Conservation (phyloP, 768 basidiomycete species). For the Sarcodon aspratus region DNA sequence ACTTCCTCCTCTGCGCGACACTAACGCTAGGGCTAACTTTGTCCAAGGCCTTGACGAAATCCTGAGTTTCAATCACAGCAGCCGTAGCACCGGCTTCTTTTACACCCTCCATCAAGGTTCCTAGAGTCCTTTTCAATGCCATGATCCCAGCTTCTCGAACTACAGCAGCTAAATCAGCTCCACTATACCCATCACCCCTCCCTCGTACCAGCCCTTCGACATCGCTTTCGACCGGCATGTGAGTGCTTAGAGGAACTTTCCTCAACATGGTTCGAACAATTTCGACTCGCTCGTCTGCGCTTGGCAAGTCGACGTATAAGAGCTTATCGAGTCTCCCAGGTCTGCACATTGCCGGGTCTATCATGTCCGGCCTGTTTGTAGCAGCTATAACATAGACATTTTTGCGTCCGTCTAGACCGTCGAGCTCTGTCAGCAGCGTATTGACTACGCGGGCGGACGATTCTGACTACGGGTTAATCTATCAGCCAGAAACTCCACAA, state of each 20-base stretch:
- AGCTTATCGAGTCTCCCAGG: conserved; percentile 92
- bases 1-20: conserved; percentile 66
- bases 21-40: conserved; percentile 88
- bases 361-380: conserved; percentile 94
- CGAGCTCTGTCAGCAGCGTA: conserved; percentile 88
- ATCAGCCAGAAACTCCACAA: conserved; percentile 1
- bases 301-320: conserved; percentile 84
- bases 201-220: conserved; percentile 42
- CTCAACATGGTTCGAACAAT: conserved; percentile 70
- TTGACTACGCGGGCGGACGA: conserved; percentile 90
- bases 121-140: conserved; percentile 62
- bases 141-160: conserved; percentile 84
- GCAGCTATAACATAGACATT: conserved; percentile 90
- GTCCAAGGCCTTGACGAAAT: conserved; percentile 65
- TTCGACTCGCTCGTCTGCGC: conserved; percentile 62
- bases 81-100: conserved; percentile 29
- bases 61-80: conserved; percentile 43
- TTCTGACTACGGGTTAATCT: conserved; percentile 51
- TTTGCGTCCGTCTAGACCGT: conserved; percentile 80
- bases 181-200: conserved; percentile 79
- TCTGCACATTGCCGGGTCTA: conserved; percentile 96
- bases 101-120: conserved; percentile 40
- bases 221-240: conserved; percentile 5
- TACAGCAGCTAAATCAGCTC: conserved; percentile 82
- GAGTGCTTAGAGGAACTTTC: conserved; percentile 47